Evolutionary conservation across 164 flowering plant genomes (phyloP).

Genomic region (Hamamelis virginiana): DNA sequence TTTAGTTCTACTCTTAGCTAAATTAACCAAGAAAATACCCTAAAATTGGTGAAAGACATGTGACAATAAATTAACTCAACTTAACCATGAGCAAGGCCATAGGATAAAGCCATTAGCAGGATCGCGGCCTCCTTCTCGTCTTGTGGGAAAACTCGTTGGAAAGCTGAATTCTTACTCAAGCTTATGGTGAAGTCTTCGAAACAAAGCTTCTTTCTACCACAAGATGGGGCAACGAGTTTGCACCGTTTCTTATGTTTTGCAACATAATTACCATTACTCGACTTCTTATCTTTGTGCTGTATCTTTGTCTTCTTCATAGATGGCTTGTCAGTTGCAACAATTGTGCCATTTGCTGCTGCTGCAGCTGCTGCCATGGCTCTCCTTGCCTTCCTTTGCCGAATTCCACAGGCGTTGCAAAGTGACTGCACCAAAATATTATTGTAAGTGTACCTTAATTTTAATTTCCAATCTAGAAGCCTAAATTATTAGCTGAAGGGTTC

Average conservation of each 20-base stretch:
- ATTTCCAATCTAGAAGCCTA: no score
- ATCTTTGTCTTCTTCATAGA: constrained; percentile 25
- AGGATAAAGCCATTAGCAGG: constrained; percentile 88
- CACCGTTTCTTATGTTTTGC: constrained; percentile 46
- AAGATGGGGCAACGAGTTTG: constrained; percentile 28
- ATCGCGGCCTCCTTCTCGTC: constrained; percentile 96
- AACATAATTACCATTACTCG: constrained; percentile 5
- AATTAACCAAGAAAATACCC: no score
- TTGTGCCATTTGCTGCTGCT: constrained; percentile 36
- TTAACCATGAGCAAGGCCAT: constrained; percentile 70
- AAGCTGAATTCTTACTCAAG: constrained; percentile 52
- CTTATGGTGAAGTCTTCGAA: constrained; percentile 61
- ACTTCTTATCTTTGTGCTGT: constrained; percentile 34
- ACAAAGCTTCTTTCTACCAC: constrained; percentile 33
- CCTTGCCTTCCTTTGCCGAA: constrained; percentile 81
- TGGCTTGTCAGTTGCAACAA: constrained; percentile 3
- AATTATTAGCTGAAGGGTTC: no score
- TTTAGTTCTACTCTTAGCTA: no score
- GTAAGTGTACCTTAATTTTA: no score
- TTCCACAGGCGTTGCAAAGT: constrained; percentile 90
- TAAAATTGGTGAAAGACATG: no score
- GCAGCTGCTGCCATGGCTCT: constrained; percentile 65
- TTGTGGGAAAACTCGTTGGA: constrained; percentile 73
- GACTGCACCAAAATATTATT: constrained; percentile 42
- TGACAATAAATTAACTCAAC: no score